Evolutionary conservation across 169 alveolate species (phyloP), one percentile per base, ranked within the genome.

Genomic region (Plasmodium berghei): DNA sequence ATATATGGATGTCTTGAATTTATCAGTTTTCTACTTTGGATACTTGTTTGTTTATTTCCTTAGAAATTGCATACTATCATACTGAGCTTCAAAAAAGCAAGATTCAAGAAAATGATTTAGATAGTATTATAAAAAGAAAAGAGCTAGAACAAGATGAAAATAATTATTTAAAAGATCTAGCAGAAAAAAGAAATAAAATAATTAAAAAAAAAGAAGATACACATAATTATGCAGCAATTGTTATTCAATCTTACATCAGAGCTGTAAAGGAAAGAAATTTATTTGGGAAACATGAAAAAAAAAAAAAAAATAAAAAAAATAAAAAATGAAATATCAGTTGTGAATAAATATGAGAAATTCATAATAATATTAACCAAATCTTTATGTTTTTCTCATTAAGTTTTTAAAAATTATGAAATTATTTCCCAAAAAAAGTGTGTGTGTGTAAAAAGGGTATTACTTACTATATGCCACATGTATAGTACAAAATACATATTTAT

Each of bases 211-310:
- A 59, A 42, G 85, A 83, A 52, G 46, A 83, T 28, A 52, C 46
- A 45, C 45, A 62, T 40, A 83, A 66, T 52, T 80, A 83, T 24
- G 90, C 90, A 18, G 90, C 90, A 9, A 56, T 61, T 20, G 22
- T 83, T 55, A 83, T 83, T 40, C 90, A 83, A 18, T 67, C 90
- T 12, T 83, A 83, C 49, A 83, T 83, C 6, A 83, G 90, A 52
- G 90, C 90, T 8, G 72, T 83, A 14, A 83, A 69, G 55, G 73
- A 83, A 56, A 55, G 90, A 9, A 55, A 56, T 34, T 55, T 67
- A 40, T 83, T 66, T 48, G 45, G 72, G 18, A 83, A 83, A 55
- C 61, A 83, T 16, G 73, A 69, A 46, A 83, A 80, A 24, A 80
- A 80, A 58, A 83, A 83, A 69, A 55, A 28, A 45, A 9, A 83